phyloP scores from a whole-genome alignment of 163 green algal genomes.

The Picocystis sp. region DNA sequence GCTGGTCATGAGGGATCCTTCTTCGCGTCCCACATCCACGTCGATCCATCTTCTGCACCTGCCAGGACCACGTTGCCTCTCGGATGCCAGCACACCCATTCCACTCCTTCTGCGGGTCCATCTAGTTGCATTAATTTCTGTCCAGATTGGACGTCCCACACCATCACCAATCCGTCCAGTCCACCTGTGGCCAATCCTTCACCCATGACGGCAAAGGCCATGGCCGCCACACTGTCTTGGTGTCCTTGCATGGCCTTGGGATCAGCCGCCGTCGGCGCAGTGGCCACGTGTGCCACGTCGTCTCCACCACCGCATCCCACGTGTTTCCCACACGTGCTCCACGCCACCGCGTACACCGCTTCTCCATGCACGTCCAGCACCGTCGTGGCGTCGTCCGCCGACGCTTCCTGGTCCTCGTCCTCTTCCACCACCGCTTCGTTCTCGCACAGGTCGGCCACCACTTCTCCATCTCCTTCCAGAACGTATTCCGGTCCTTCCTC shows the following conservation, averaged over 20 bases:
- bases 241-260: neutral
- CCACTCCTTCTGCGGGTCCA: slow-evolving; percentile 58
- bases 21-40: slow-evolving; percentile 89
- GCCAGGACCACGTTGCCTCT: slow-evolving; percentile 68
- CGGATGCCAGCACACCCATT: slow-evolving; percentile 90
- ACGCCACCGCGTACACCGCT: slow-evolving; percentile 52
- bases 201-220: slow-evolving; percentile 22
- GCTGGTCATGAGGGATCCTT: slow-evolving; percentile 73
- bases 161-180: slow-evolving; percentile 62
- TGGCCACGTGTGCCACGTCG: slow-evolving; percentile 2
- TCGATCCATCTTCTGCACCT: slow-evolving; percentile 71
- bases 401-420: slow-evolving; percentile 2
- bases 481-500: too few species aligned
- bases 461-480: too few species aligned
- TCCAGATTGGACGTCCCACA: slow-evolving; percentile 53
- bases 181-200: slow-evolving; percentile 57
- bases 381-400: slow-evolving; percentile 3
- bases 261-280: neutral
- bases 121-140: slow-evolving; percentile 48
- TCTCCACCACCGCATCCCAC: slow-evolving; percentile 2
- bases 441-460: too few species aligned
- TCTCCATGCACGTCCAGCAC: slow-evolving; percentile 56
- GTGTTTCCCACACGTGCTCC: slow-evolving; percentile 33
- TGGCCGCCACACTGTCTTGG: slow-evolving; percentile 19
- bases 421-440: too few species aligned